A percentile compares a stretch with the other conserved stretches of the same genome.
These are phyloP conservation scores for Trifolium subterraneum DNA, from an alignment of 306 rosid species.

Conservation along the genomic window DNA sequence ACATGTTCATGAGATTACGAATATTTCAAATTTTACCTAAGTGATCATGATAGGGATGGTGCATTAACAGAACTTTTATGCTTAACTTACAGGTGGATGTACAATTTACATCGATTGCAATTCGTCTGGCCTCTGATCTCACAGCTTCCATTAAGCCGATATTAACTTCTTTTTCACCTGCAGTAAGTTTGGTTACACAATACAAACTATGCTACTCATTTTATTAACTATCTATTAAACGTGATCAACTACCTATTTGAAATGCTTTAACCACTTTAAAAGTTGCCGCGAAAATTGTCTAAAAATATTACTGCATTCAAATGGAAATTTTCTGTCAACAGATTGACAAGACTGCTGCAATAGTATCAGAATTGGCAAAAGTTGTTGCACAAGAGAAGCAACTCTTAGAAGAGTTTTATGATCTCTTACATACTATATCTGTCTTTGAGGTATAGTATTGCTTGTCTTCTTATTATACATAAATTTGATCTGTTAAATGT, in stretches of 20 bases:
- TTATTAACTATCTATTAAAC: too few relatives aligned
- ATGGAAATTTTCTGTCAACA: conserved; percentile 43
- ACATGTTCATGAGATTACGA: too few relatives aligned
- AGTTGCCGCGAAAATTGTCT: too few relatives aligned
- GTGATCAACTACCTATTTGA: too few relatives aligned
- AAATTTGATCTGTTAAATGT: too few relatives aligned
- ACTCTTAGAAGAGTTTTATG: conserved; percentile 65
- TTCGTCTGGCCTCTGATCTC: conserved; percentile 61
- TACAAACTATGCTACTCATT: too few relatives aligned
- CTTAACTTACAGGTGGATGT: conserved; percentile 52
- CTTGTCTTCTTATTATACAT: conserved; percentile 1
- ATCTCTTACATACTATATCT: conserved; percentile 53
- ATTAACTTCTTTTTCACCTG: conserved; percentile 46
- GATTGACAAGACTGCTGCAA: conserved; percentile 54
- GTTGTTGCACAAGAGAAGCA: conserved; percentile 70
- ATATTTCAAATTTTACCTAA: too few relatives aligned
- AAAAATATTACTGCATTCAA: not conserved
- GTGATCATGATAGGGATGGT: not conserved
- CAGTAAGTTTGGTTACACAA: conserved; percentile 46
- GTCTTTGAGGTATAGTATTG: conserved; percentile 56
- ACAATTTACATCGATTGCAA: conserved; percentile 43
- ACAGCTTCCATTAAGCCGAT: conserved; percentile 54
- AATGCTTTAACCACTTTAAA: too few relatives aligned
- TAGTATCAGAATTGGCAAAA: conserved; percentile 67
- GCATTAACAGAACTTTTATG: not conserved